Conservation (phyloP, 2,329 filamentous ascomycete genomes). For the Neopestalotiopsis rosae region DNA sequence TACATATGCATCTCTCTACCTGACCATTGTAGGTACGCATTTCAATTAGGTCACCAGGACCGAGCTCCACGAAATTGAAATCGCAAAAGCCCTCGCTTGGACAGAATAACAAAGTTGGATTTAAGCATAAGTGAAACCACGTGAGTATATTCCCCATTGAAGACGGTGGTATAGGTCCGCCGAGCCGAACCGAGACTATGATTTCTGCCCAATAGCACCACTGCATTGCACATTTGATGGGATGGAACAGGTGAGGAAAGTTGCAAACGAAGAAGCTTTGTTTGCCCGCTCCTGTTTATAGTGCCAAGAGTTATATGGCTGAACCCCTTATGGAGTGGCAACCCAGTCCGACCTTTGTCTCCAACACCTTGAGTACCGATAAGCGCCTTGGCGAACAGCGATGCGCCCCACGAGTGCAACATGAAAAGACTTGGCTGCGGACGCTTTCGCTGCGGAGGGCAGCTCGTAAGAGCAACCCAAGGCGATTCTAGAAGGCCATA, state of each 20-base stretch:
- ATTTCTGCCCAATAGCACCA: neutral
- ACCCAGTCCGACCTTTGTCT: neutral
- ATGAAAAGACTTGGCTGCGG: constrained; percentile 15
- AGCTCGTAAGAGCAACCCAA: constrained; percentile 14
- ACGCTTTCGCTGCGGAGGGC: constrained; percentile 13
- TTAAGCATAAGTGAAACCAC: neutral
- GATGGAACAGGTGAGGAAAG: neutral
- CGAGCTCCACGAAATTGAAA: neutral
- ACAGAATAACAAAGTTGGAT: neutral
- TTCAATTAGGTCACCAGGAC: too few relatives aligned
- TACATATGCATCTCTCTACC: too few relatives aligned
- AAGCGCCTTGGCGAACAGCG: constrained; percentile 13
- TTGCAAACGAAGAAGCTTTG: neutral
- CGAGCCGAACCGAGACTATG: neutral
- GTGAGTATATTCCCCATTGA: neutral
- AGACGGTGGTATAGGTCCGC: neutral
- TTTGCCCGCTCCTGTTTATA: constrained; percentile 3
- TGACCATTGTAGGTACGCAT: too few relatives aligned
- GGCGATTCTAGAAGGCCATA: constrained; percentile 17
- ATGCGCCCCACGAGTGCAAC: constrained; percentile 11
- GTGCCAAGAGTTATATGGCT: constrained; percentile 12
- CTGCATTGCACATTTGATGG: neutral
- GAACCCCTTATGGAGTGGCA: neutral
- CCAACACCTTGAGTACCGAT: neutral
- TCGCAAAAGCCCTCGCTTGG: neutral